phyloP scores from a whole-genome alignment of 2,329 filamentous ascomycete species.

The Trichophyton mentagrophytes region DNA sequence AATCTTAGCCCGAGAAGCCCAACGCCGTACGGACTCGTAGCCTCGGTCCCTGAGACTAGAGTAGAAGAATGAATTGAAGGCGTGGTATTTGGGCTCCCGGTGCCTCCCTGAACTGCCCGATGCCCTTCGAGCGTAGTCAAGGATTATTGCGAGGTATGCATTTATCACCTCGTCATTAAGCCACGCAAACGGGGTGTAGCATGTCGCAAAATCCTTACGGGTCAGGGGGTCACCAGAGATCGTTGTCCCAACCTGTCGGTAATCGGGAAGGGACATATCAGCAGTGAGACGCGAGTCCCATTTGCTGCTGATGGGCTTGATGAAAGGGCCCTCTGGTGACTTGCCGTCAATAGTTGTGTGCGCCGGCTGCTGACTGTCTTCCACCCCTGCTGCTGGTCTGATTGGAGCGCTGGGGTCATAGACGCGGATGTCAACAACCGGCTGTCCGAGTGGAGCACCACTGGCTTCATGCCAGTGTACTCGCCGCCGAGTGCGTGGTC shows the following conservation, averaged over 20 bases:
- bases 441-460: conserved; percentile 10
- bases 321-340: conserved; percentile 20
- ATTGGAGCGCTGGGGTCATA: conserved; percentile 11
- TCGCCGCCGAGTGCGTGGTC: neutral
- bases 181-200: conserved; percentile 27
- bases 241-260: conserved; percentile 21
- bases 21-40: conserved; percentile 29
- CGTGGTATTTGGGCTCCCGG: conserved; percentile 28
- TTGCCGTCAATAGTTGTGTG: conserved; percentile 6
- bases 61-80: conserved; percentile 36
- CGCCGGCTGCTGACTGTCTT: conserved; percentile 5
- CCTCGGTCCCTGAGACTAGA: conserved; percentile 31
- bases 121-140: conserved; percentile 26
- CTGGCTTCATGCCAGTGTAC: conserved; percentile 7
- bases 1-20: conserved; percentile 37
- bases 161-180: conserved; percentile 38
- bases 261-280: conserved; percentile 19
- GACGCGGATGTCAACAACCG: conserved; percentile 10
- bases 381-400: neutral
- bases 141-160: conserved; percentile 31
- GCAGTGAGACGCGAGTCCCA: conserved; percentile 26
- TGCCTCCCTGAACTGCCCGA: conserved; percentile 24
- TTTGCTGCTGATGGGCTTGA: conserved; percentile 23
- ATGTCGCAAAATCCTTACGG: conserved; percentile 26
- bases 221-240: conserved; percentile 26